Base-by-base conservation (phyloP, 2,329 filamentous ascomycete genomes). In the Claviceps sp. region DNA sequence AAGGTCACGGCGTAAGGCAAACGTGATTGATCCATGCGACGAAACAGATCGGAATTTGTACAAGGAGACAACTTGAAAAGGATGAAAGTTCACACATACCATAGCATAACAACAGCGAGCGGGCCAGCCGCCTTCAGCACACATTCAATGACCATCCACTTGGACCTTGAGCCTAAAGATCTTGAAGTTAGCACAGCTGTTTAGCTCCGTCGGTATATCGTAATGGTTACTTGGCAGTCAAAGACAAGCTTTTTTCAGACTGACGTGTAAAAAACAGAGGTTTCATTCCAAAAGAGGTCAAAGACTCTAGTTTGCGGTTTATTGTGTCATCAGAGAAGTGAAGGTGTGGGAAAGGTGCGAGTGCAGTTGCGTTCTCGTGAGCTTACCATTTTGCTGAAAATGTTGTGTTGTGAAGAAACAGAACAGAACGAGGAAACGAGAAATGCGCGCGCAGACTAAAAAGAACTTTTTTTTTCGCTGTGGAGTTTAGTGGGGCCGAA, bases 281-380 rank as follows among this genome's bases (percentile, higher is more conserved):
- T 91, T 90, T 90, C 86, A 91, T 84, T 78, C 81, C 76, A 68
- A 55, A 68, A 68, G 34, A 74, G 85, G 82, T 94, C 88, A 93
- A 93, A 94, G 88, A 94, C 88, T 94, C 88, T 94, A 94, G 86
- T 90, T 90, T 83, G 83, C 79, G 85, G 85, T 88, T 83, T 78
- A 76, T 75, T 22, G 72, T 88, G 82, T 90, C 87, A 91, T 91
- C 87, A 88, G 67, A 71, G 70, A 73, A 55, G 54, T 55, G 54
- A 52, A 54, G 49, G 26, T 34, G 44, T 45, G 43, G 45, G 44
- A 17, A 17, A 4, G 38, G n/a, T 52, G 44, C 50, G 50, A 50
- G 26, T 38, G 47, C 46, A 26, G 23, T 50, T 17, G 47, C 20
- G 42, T 6, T 38, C 4, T 47, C 5, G 22, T 51, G 52, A 34